phyloP scores from a whole-genome alignment of 495 filamentous ascomycete species.

The Xanthoparmelia taractica region DNA sequence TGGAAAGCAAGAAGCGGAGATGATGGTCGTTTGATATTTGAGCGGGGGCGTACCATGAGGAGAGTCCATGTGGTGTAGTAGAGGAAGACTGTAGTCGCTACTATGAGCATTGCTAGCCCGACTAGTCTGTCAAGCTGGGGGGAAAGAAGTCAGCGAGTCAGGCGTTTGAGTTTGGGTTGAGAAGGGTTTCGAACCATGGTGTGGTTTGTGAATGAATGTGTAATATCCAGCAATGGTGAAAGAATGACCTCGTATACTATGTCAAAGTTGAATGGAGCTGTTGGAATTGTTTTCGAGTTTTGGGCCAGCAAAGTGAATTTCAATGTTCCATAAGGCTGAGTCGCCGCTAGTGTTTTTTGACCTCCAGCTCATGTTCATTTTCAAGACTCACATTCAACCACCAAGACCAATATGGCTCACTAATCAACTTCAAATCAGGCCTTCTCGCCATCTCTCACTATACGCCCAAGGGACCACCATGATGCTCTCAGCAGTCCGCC shows the following conservation, averaged over 20 bases:
- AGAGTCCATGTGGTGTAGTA: slow-evolving; percentile 99
- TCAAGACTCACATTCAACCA: neutral
- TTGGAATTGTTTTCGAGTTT: neutral
- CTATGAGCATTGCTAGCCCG: slow-evolving; percentile 94
- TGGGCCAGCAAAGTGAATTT: neutral
- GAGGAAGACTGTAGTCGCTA: slow-evolving; percentile 89
- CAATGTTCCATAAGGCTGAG: neutral
- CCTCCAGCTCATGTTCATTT: neutral
- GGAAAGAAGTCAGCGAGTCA: neutral
- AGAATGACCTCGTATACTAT: neutral
- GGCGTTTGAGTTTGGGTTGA: neutral
- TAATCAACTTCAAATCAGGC: neutral
- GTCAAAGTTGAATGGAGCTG: neutral
- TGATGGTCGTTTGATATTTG: neutral
- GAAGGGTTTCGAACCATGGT: slow-evolving; percentile 10
- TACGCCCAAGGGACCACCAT: slow-evolving; percentile 23
- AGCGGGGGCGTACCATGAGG: slow-evolving; percentile 64
- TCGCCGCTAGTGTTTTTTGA: neutral
- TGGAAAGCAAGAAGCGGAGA: slow-evolving; percentile 10
- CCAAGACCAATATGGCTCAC: neutral
- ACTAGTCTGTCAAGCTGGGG: slow-evolving; percentile 86
- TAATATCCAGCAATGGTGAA: neutral
- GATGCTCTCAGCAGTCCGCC: slow-evolving; percentile 59
- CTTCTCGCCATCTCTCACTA: neutral
- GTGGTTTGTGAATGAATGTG: slow-evolving; percentile 16